phyloP scores from a whole-genome alignment of 495 filamentous ascomycete genomes.

The Aspergillus nanangensis region DNA sequence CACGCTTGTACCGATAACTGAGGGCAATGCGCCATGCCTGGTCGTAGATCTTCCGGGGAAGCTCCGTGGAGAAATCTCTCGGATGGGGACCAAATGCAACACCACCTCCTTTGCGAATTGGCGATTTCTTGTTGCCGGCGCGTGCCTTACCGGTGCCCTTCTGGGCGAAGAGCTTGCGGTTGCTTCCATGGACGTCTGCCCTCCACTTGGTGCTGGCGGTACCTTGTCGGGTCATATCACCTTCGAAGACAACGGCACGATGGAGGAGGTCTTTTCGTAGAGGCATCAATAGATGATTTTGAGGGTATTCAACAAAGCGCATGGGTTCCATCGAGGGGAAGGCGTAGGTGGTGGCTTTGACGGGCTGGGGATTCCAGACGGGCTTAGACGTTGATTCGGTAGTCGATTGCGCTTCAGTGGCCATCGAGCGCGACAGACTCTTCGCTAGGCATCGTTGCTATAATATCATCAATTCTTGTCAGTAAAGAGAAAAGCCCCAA shows the following conservation, averaged over 20 bases:
- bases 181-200: conserved; percentile 75
- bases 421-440: conserved; percentile 61
- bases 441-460: conserved; percentile 49
- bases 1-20: conserved; percentile 81
- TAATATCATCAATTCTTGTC: conserved; percentile 7
- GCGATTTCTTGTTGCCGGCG: conserved; percentile 74
- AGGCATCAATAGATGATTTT: conserved; percentile 78
- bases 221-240: conserved; percentile 80
- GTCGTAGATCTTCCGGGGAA: conserved; percentile 91
- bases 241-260: conserved; percentile 88
- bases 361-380: conserved; percentile 33
- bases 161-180: conserved; percentile 72
- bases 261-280: conserved; percentile 90
- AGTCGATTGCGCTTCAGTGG: conserved; percentile 56
- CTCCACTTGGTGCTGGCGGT: conserved; percentile 84
- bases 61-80: conserved; percentile 77
- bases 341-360: conserved; percentile 77
- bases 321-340: conserved; percentile 88
- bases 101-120: conserved; percentile 80
- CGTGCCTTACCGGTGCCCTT: conserved; percentile 82
- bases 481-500: no score
- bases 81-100: conserved; percentile 82
- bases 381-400: conserved; percentile 25
- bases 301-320: conserved; percentile 71
- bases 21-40: conserved; percentile 93